A percentile compares a stretch with the other conserved stretches of the same genome.
These are phyloP conservation scores for Annulohypoxylon nitens DNA, from an alignment of 495 filamentous ascomycete species.

Conservation along the genomic window DNA sequence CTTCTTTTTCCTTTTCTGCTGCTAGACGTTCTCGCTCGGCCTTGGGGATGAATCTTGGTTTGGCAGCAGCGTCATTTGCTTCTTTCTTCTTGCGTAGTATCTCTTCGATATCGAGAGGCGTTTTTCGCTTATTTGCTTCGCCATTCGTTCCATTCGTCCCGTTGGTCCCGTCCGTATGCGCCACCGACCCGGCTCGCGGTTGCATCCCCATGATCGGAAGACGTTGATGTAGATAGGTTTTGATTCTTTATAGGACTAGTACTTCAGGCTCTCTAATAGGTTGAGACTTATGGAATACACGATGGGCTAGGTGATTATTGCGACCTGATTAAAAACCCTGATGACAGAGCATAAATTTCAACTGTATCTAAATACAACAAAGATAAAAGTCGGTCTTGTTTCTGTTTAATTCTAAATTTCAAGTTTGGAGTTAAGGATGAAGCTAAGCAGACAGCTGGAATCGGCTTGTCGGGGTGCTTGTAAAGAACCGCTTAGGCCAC, in stretches of 20 bases:
- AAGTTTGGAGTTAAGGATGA: conserved; percentile 24
- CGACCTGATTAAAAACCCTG: neutral
- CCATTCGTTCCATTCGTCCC: conserved; percentile 30
- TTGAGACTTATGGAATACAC: conserved; percentile 3
- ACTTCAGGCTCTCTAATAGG: neutral
- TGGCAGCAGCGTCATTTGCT: conserved; percentile 61
- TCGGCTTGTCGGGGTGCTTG: conserved; percentile 35
- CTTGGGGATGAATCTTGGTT: conserved; percentile 95
- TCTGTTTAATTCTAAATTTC: conserved; percentile 14
- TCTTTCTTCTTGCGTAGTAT: conserved; percentile 62
- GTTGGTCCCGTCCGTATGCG: conserved; percentile 28
- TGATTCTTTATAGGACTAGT: neutral
- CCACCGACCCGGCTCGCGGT: conserved; percentile 45
- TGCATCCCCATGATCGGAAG: conserved; percentile 46
- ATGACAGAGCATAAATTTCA: neutral
- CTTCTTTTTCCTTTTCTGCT: conserved; percentile 85
- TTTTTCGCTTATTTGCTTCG: conserved; percentile 45
- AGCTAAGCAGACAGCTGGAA: conserved; percentile 7
- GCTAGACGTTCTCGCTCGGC: conserved; percentile 88
- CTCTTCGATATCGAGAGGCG: conserved; percentile 63
- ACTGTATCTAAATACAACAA: neutral
- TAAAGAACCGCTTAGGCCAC: conserved; percentile 13
- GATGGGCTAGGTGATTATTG: neutral
- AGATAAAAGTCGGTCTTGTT: conserved; percentile 17
- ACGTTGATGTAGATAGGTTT: conserved; percentile 12